Evolutionary conservation across 495 filamentous ascomycete species (phyloP).

Genomic region (Entonaema liquescens): DNA sequence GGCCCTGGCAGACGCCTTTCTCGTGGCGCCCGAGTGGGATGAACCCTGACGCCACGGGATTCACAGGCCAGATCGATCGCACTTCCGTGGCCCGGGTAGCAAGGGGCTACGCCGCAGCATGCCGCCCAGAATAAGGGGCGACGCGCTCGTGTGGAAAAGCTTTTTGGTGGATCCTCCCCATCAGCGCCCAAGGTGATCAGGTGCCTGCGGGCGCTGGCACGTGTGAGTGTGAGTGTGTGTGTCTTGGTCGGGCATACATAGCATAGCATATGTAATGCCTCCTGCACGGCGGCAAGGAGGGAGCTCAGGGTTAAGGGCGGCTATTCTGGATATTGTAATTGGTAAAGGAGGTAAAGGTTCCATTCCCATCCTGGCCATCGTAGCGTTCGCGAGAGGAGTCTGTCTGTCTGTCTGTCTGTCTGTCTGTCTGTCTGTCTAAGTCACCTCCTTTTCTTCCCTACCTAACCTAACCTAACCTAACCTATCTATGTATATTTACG

Average conservation of each 20-base stretch:
- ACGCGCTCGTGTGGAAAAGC: slow-evolving; percentile 4
- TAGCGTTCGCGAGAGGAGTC: not conserved
- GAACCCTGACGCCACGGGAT: slow-evolving; percentile 27
- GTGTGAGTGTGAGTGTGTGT: slow-evolving; percentile 5
- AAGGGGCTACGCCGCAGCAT: not conserved
- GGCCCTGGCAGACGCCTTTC: slow-evolving; percentile 1
- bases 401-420: not conserved
- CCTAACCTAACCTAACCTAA: not conserved
- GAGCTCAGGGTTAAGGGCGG: slow-evolving; percentile 35
- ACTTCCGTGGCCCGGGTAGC: slow-evolving; percentile 4
- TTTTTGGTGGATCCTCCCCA: slow-evolving; percentile 23
- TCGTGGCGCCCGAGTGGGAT: slow-evolving; percentile 12
- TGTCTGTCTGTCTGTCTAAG: not conserved
- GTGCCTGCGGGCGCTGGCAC: slow-evolving; percentile 24
- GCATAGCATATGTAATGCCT: not conserved
- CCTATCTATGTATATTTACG: not conserved
- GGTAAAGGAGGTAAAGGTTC: slow-evolving; percentile 1
- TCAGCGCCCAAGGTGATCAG: slow-evolving; percentile 38
- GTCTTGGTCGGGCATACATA: slow-evolving; percentile 40
- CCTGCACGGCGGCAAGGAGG: slow-evolving; percentile 29
- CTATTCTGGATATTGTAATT: slow-evolving; percentile 37
- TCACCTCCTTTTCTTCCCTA: too few relatives aligned
- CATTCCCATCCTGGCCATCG: not conserved
- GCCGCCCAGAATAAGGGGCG: slow-evolving; percentile 13
- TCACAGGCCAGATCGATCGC: slow-evolving; percentile 17